Base-by-base conservation (phyloP, 1,139 yeast genomes). In the Blastobotrys elegans region DNA sequence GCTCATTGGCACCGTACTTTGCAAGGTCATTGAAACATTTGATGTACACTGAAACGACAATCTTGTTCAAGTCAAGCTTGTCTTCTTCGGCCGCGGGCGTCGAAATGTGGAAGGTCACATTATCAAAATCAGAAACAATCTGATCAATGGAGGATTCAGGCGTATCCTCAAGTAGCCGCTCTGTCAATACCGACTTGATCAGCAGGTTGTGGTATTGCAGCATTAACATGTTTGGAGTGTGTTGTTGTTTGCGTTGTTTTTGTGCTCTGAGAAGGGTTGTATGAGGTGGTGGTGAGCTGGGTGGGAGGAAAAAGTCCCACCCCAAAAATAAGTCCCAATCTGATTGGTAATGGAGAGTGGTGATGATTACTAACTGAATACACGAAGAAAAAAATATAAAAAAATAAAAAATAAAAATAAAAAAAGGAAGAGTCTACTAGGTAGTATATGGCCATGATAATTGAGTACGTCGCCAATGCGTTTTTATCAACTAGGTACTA, bases 51-150 rank as follows among this genome's bases (percentile, higher is more conserved):
- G 95, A 84, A 39, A 88, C 70, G 54, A 84, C 71, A 51, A 88
- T 69, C 64, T 77, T 71, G 16, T 17, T 8, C 14, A 43, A 30
- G 41, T 43, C 46, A 11, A 36, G 22, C 35, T 38, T 30, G 22
- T 36, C 46, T 39, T 80, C 69, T 72, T 79, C 85, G 60, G 73
- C 75, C 62, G 79, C 88, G 13, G 90, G 82, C 37, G 96, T 90
- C 43, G 95, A 84, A 54, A 94, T 74, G 67, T 90, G 97, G 69
- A 85, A 89, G 27, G 95, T 86, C 50, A 96, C 95, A 70, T 89
- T 89, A 67, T 92, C 98, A 62, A 92, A 92, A 70, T 92, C 99
- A 32, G 96, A 83, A 54, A 92, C 80, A 55, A 92, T 80, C 65
- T 97, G 80, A 68, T 92, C 97, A 58, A 92, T 75, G n/a, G 84